Base-by-base conservation (phyloP, 2,329 filamentous ascomycete species). In the Monosporascus cannonballus region DNA sequence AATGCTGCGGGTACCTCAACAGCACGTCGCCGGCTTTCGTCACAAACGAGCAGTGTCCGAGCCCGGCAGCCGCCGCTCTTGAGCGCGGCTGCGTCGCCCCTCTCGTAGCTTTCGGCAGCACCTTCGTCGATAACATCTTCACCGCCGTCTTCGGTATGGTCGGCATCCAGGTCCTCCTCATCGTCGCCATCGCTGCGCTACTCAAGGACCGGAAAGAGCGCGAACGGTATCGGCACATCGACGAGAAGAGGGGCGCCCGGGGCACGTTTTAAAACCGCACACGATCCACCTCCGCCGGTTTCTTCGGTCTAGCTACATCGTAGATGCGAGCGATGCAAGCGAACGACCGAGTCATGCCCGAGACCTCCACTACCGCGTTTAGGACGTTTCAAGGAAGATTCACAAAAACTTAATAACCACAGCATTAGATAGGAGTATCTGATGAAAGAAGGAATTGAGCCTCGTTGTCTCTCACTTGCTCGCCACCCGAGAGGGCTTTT, bases 1-100 rank as follows among this genome's bases (percentile, higher is more conserved):
- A 82, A 61, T 94, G 89, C 80, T 94, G 89, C 62, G 89, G 89
- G 56, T 94, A 89, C 72, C 72, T 81, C 61, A 90, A 91, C 72
- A 83, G 79, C 68, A 86, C 84, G 4, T 78, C 81, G 14, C 86
- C 87, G 11, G 83, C 85, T 49, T 93, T 92, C 67, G 76, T 90
- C 57, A 83, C 80, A 52, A 85, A 92, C 61, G 59, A 69, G 6
- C 81, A 78, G 2, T 94, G 89, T 68, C 78, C 83, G 9, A 89
- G 84, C 64, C 81, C 86, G 6, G 81, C 87, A 2, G 80, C 85
- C 38, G 88, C 89, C 2, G 84, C 86, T 15, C 76, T 88, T 37
- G 80, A 86, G 65, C 77, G 79, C 52, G 87, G 88, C 8, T 94
- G 89, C 67, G 79, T 87, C 17, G 75, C 78, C 2, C 78, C 84